These are phyloP conservation scores for Backusella luteola DNA, from an alignment of 192 early-diverging fungal species.

Conservation along the genomic window DNA sequence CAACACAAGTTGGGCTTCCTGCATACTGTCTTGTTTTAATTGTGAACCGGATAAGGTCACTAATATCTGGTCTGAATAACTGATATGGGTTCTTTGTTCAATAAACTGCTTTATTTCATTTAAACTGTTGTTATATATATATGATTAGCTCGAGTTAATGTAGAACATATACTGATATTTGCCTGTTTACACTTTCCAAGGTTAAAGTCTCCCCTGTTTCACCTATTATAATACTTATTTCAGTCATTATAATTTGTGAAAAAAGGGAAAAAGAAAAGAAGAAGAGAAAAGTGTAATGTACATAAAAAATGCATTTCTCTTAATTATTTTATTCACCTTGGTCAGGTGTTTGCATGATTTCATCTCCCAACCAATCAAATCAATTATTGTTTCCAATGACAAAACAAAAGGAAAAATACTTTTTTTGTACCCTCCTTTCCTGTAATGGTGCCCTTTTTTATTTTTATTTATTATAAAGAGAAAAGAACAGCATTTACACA, in stretches of 20 bases:
- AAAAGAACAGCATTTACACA: no score
- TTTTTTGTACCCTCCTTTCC: no score
- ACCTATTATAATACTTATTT: constrained; percentile 8
- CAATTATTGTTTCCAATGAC: not conserved
- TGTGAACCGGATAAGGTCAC: not conserved
- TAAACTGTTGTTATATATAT: not conserved
- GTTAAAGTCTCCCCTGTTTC: not conserved
- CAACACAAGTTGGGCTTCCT: not conserved
- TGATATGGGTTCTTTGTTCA: not conserved
- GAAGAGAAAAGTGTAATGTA: not conserved
- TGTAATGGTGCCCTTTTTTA: no score
- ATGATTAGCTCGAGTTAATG: not conserved
- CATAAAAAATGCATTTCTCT: not conserved
- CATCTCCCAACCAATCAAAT: not conserved
- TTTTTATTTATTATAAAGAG: no score
- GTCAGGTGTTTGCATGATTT: constrained; percentile 6
- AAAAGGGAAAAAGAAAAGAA: not conserved
- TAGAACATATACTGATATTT: not conserved
- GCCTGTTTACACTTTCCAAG: not conserved
- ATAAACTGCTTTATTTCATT: not conserved
- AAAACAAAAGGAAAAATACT: not conserved
- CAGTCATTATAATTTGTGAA: not conserved
- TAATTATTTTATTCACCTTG: not conserved
- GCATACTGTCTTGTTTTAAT: not conserved
- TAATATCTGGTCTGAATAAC: not conserved